Evolutionary conservation across 257 asterid species (phyloP), one percentile per base, ranked within the genome.

Genomic region (Perilla frutescens): DNA sequence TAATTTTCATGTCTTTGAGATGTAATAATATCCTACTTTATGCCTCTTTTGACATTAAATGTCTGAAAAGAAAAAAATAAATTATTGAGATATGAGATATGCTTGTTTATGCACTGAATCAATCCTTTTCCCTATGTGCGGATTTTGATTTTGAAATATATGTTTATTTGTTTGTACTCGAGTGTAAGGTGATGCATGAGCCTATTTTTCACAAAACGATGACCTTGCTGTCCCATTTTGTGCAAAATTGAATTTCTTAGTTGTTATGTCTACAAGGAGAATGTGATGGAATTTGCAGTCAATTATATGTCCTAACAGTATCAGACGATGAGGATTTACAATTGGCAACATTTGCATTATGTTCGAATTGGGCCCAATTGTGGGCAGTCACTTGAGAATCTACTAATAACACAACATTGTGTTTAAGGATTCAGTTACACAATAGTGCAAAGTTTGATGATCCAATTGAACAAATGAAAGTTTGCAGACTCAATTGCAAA

Each of bases 201-300:
- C 48, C 26, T 50, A 36, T 37, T 20, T 61, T 15, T 48, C n/a
- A 11, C 4, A 14, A 48, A 51, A 8, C 9, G 61, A 49, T 61
- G 36, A 29, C 3, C 8, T 43, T 8, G 37, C 75, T 9, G 43
- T 31, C 6, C 44, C 48, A n/a, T 70, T 57, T 56, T 6, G 66
- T 48, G 54, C 8, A 32, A 34, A 36, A 68, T 58, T 47, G 32
- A 55, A 13, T 49, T 74, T 61, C 62, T 48, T 47, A 47, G 39
- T 45, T 44, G 31, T 68, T 37, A 14, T 14, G 50, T 37, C 4
- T 39, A 36, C 15, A 51, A 7, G 39, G 62, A 53, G 31, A n/a
- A 43, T 29, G 6, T 26, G 1, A 20, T 20, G 26, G 26, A 68
- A 51, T 51, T 51, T 8, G 62, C 20, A 8, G 36, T 53, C 11